Conservation (phyloP, 805 yeast genomes). For the Metahyphopichia silvanorum region DNA sequence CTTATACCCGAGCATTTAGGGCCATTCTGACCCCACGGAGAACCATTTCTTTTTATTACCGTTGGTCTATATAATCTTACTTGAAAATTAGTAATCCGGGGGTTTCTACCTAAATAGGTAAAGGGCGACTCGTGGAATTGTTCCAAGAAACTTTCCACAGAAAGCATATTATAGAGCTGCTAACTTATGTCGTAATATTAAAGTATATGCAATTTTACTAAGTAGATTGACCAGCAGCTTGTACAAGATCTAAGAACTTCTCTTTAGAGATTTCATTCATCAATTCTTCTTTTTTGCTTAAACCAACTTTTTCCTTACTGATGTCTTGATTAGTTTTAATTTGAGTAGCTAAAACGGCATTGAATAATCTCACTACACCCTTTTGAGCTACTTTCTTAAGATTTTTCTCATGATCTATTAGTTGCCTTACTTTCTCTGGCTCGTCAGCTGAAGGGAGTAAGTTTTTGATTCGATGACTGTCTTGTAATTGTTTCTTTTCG, state of each 20-base stretch:
- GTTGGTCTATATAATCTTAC: too few species aligned
- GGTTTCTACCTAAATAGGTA: too few species aligned
- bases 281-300: slow-evolving; percentile 53
- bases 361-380: slow-evolving; percentile 83
- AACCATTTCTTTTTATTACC: too few species aligned
- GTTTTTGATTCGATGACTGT: slow-evolving; percentile 63
- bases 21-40: too few species aligned
- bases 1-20: too few species aligned
- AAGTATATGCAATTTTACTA: too few species aligned
- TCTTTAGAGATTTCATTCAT: slow-evolving; percentile 84
- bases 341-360: slow-evolving; percentile 80
- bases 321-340: slow-evolving; percentile 53
- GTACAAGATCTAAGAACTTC: slow-evolving; percentile 82
- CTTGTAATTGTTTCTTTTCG: slow-evolving; percentile 69
- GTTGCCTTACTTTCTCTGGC: slow-evolving; percentile 51
- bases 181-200: too few species aligned
- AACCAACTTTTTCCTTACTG: slow-evolving; percentile 42
- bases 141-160: too few species aligned
- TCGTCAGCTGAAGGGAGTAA: slow-evolving; percentile 62
- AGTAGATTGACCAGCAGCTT: slow-evolving; percentile 67
- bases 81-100: too few species aligned
- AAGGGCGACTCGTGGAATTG: too few species aligned
- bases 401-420: slow-evolving; percentile 63
- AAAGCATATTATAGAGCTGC: too few species aligned
- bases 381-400: slow-evolving; percentile 80